These are phyloP conservation scores for Penicillium corylophilum DNA, from an alignment of 2,329 filamentous ascomycete genomes.

Conservation along the genomic window DNA sequence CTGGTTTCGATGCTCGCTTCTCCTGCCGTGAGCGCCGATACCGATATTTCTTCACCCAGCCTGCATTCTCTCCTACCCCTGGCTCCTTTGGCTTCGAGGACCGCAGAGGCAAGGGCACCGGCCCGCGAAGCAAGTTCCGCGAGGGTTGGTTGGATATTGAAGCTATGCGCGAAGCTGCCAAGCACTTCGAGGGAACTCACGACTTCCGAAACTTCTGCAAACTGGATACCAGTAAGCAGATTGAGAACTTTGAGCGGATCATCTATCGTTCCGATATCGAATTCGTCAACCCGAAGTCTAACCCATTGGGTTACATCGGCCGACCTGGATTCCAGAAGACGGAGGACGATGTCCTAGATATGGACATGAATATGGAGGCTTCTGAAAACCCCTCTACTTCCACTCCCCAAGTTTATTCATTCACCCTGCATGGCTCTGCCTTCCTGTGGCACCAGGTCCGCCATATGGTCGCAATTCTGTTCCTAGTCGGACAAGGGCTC, in stretches of 20 bases:
- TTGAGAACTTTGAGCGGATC: constrained; percentile 74
- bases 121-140: constrained; percentile 39
- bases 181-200: constrained; percentile 75
- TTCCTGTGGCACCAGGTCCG: constrained; percentile 99
- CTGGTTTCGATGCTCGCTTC: constrained; percentile 85
- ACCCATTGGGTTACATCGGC: constrained; percentile 58
- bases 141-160: constrained; percentile 84
- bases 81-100: constrained; percentile 51
- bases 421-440: constrained; percentile 83
- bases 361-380: constrained; percentile 16
- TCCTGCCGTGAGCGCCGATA: constrained; percentile 89
- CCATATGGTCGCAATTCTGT: constrained; percentile 89
- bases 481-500: constrained; percentile 84
- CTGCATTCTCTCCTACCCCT: constrained; percentile 72
- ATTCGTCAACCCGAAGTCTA: constrained; percentile 57
- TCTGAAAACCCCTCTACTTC: constrained; percentile 31
- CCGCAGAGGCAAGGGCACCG: constrained; percentile 22
- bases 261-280: constrained; percentile 81
- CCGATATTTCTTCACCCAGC: constrained; percentile 97
- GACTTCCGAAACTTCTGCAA: constrained; percentile 99
- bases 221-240: constrained; percentile 84
- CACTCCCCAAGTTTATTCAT: constrained; percentile 72
- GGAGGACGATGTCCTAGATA: constrained; percentile 15
- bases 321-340: constrained; percentile 46
- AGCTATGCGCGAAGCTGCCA: constrained; percentile 80